phyloP scores from a whole-genome alignment of 1,284 basidiomycete species.

The Grifola frondosa region DNA sequence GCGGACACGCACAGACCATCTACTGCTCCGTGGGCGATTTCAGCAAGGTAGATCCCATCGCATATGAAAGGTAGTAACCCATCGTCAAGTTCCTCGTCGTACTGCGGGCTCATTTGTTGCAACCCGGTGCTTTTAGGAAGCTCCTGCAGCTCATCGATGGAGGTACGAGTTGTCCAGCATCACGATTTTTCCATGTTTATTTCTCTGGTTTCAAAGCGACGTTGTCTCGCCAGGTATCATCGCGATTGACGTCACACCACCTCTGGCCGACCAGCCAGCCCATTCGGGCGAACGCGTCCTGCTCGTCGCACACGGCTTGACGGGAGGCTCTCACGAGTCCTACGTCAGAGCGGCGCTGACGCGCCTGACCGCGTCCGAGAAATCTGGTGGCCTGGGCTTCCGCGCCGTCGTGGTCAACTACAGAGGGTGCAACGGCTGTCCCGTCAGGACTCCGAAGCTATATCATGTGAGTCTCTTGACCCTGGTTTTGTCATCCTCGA shows the following conservation, averaged over 20 bases:
- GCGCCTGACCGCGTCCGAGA: conserved; percentile 8
- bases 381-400: conserved; percentile 19
- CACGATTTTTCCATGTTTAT: background rate
- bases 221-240: conserved; percentile 20
- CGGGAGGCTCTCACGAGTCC: conserved; percentile 31
- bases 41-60: conserved; percentile 21
- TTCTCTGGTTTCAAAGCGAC: background rate
- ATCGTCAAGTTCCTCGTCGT: background rate
- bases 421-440: conserved; percentile 28
- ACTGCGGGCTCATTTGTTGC: background rate
- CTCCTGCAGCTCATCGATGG: conserved; percentile 24
- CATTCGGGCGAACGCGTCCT: conserved; percentile 20
- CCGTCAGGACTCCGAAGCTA: conserved; percentile 27
- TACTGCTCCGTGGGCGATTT: conserved; percentile 28
- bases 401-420: conserved; percentile 30
- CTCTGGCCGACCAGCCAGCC: conserved; percentile 14
- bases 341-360: conserved; percentile 28
- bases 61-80: conserved; percentile 24
- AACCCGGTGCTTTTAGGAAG: conserved; percentile 11
- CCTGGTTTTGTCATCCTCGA: background rate
- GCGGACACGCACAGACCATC: conserved; percentile 27
- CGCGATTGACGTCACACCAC: conserved; percentile 28
- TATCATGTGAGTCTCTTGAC: conserved; percentile 25
- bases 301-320: conserved; percentile 30
- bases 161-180: conserved; percentile 16